Percentiles rank a stretch among this genome's conserved stretches.
Evolutionary conservation across 805 yeast genomes (phyloP).

Genomic region (Henningerozyma blattae): DNA sequence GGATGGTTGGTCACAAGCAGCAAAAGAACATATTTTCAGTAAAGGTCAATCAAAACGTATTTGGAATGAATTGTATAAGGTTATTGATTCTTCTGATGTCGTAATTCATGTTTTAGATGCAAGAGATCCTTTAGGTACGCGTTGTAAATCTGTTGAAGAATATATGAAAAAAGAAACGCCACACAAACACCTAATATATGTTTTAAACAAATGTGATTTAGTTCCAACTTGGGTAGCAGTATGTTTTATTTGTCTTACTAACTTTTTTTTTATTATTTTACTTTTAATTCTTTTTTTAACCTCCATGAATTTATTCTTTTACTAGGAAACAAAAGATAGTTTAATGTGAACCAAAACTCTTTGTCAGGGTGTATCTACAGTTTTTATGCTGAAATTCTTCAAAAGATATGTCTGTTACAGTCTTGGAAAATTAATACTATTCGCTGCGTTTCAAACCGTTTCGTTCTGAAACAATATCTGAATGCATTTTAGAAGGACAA

Average conservation of each 20-base stretch:
- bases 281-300: too few species aligned
- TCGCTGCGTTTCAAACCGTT: slow-evolving; percentile 32
- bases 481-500: slow-evolving; percentile 30
- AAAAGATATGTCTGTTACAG: slow-evolving; percentile 85
- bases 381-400: slow-evolving; percentile 17
- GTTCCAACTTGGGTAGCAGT: slow-evolving; percentile 99
- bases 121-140: slow-evolving; percentile 92
- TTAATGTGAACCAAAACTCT: slow-evolving; percentile 54
- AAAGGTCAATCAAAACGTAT: slow-evolving; percentile 98
- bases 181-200: slow-evolving; percentile 90
- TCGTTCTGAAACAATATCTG: slow-evolving; percentile 25
- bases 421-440: slow-evolving; percentile 78
- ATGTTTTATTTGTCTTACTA: slow-evolving; percentile 35
- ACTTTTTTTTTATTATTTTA: slow-evolving; percentile 1
- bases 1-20: slow-evolving; percentile 81
- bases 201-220: slow-evolving; percentile 92
- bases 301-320: too few species aligned
- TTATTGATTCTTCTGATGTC: slow-evolving; percentile 94
- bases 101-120: slow-evolving; percentile 95
- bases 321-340: too few species aligned
- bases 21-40: slow-evolving; percentile 89
- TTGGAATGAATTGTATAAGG: slow-evolving; percentile 96
- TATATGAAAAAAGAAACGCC: slow-evolving; percentile 89
- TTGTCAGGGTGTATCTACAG: slow-evolving; percentile 57
- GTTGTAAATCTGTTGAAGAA: slow-evolving; percentile 88